These are phyloP conservation scores for Scorias spongiosa DNA, from an alignment of 2,329 filamentous ascomycete genomes.

Conservation along the genomic window DNA sequence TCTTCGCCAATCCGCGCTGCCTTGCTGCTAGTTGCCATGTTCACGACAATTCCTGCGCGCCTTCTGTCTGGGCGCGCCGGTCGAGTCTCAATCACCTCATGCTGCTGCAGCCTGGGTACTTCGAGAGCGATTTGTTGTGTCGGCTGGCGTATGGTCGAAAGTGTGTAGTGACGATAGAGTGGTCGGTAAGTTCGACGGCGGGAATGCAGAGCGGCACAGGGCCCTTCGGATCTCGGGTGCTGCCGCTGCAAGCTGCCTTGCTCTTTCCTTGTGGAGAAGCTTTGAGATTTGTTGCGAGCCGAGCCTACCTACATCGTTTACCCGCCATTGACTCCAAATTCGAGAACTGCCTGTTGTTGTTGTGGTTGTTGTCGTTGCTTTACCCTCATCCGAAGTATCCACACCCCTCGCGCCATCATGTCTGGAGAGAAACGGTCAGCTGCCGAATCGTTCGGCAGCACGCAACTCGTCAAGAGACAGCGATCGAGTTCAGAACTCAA, in stretches of 20 bases:
- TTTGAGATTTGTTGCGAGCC: too few species aligned
- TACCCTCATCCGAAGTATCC: too few species aligned
- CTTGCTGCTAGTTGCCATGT: constrained; percentile 42
- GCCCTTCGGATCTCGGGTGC: not conserved
- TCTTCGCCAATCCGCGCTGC: constrained; percentile 59
- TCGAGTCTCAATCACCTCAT: constrained; percentile 12
- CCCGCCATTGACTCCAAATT: too few species aligned
- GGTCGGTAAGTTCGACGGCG: not conserved
- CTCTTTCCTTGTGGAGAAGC: too few species aligned
- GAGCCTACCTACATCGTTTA: too few species aligned
- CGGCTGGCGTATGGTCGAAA: not conserved
- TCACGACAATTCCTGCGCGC: constrained; percentile 5
- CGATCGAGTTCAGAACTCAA: constrained; percentile 49
- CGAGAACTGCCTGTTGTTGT: too few species aligned
- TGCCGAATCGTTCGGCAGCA: constrained; percentile 63
- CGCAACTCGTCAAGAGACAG: constrained; percentile 78
- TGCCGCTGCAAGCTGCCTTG: not conserved
- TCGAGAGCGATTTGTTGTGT: too few species aligned
- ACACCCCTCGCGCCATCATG: constrained; percentile 37
- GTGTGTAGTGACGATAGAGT: not conserved
- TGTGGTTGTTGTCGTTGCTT: too few species aligned
- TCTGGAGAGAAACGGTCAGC: constrained; percentile 84
- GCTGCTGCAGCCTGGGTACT: constrained; percentile 1
- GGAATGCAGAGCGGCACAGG: not conserved
- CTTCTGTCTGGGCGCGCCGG: constrained; percentile 6